Conservation (phyloP, 768 basidiomycete species). For the Pulveroboletus sp. region DNA sequence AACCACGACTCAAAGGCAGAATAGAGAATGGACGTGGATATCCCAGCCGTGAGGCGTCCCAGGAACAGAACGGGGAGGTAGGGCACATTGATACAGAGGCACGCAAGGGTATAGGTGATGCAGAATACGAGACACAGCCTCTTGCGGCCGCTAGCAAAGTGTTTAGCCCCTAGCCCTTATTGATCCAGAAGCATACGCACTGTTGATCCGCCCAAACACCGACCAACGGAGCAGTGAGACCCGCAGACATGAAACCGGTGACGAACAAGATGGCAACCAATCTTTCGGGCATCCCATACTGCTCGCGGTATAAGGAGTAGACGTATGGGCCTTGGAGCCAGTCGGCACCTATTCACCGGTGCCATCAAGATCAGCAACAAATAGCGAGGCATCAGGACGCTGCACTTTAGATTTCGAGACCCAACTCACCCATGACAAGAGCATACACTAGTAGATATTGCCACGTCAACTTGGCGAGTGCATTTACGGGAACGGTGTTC, state of each 20-base stretch:
- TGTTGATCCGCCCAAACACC: conserved; percentile 78
- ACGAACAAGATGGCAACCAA: conserved; percentile 69
- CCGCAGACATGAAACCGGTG: conserved; percentile 71
- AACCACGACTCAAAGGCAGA: conserved; percentile 78
- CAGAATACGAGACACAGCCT: conserved; percentile 69
- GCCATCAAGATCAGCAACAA: neutral
- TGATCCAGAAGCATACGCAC: conserved; percentile 19
- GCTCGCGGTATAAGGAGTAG: conserved; percentile 68
- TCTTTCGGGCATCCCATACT: conserved; percentile 59
- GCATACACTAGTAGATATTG: conserved; percentile 67
- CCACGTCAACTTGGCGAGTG: conserved; percentile 33
- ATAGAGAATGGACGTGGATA: conserved; percentile 72
- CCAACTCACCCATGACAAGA: conserved; percentile 63
- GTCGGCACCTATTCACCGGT: conserved; percentile 50
- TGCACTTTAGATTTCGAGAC: neutral
- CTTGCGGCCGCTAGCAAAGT: conserved; percentile 52
- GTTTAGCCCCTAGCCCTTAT: neutral
- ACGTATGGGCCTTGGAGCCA: conserved; percentile 81
- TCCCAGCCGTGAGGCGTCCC: conserved; percentile 63
- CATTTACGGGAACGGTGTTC: conserved; percentile 14
- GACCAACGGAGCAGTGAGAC: conserved; percentile 61
- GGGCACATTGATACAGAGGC: conserved; percentile 53
- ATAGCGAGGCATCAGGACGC: neutral
- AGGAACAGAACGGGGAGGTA: conserved; percentile 54
- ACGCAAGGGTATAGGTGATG: conserved; percentile 56